These are phyloP conservation scores for Annona cherimola DNA, from an alignment of 164 flowering plant genomes.

Conservation along the genomic window DNA sequence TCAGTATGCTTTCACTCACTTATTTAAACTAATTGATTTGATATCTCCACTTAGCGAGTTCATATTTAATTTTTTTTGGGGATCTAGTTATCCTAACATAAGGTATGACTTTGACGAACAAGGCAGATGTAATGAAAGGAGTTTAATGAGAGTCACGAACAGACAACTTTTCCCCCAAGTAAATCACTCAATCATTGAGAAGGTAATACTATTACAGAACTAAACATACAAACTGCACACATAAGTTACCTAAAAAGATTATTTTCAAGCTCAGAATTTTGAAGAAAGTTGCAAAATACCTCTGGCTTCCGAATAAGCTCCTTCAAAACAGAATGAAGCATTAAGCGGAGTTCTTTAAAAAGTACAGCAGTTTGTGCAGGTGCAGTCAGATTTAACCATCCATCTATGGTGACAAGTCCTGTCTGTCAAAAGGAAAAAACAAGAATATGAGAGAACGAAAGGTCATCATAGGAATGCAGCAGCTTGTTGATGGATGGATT, in stretches of 20 bases:
- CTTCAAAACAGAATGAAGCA: slow-evolving; percentile 70
- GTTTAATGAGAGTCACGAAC: too few relatives aligned
- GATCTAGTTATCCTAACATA: too few relatives aligned
- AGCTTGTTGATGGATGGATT: neutral
- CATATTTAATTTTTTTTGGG: too few relatives aligned
- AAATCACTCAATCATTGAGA: too few relatives aligned
- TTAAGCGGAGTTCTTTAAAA: slow-evolving; percentile 72
- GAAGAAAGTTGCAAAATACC: slow-evolving; percentile 31
- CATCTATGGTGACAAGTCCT: slow-evolving; percentile 65
- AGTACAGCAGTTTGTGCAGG: slow-evolving; percentile 89
- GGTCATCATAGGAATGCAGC: neutral
- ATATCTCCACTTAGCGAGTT: too few relatives aligned
- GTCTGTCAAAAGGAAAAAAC: slow-evolving; percentile 32
- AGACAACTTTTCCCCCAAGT: too few relatives aligned
- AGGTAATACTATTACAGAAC: too few relatives aligned
- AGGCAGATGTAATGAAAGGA: too few relatives aligned
- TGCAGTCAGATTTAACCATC: slow-evolving; percentile 75
- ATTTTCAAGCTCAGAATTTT: neutral
- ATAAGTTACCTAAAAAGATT: neutral
- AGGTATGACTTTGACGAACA: too few relatives aligned
- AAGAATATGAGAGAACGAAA: neutral
- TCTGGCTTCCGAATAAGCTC: slow-evolving; percentile 71
- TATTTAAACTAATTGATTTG: too few relatives aligned
- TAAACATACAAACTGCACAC: neutral
- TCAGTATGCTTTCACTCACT: too few relatives aligned